Conservation (phyloP, 176 grass and related monocot genomes). For the Thalia dealbata region DNA sequence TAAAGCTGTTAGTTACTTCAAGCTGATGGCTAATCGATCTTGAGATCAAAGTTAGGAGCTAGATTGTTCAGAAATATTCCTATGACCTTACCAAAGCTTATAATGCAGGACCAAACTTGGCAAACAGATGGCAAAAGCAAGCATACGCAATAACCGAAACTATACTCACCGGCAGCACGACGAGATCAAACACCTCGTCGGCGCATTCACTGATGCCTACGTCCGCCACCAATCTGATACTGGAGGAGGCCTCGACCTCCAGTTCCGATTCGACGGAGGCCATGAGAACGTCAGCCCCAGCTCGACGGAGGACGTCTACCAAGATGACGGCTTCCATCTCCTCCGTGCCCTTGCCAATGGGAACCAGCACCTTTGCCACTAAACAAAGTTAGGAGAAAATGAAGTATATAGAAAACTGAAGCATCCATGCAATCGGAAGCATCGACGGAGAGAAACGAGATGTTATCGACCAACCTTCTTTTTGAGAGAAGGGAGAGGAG, state of each 20-base stretch:
- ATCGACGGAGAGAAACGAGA: not conserved
- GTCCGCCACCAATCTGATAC: constrained; percentile 59
- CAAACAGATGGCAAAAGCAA: too few species aligned
- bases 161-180: constrained; percentile 61
- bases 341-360: constrained; percentile 81
- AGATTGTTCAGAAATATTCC: too few species aligned
- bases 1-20: too few species aligned
- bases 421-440: not conserved
- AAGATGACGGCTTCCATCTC: constrained; percentile 82
- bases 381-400: not conserved
- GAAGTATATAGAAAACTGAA: not conserved
- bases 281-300: constrained; percentile 57
- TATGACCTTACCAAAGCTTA: too few species aligned
- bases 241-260: constrained; percentile 55
- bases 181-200: constrained; percentile 72
- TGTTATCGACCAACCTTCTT: not conserved
- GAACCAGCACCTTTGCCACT: constrained; percentile 54
- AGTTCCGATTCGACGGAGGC: constrained; percentile 59
- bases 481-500: not conserved
- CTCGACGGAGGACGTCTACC: constrained; percentile 55
- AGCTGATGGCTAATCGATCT: too few species aligned
- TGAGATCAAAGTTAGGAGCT: too few species aligned
- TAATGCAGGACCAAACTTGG: too few species aligned
- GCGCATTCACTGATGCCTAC: constrained; percentile 48
- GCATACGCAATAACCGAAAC: not conserved